Base-by-base conservation (phyloP, 306 rosid genomes). In the Prunus mongolica region DNA sequence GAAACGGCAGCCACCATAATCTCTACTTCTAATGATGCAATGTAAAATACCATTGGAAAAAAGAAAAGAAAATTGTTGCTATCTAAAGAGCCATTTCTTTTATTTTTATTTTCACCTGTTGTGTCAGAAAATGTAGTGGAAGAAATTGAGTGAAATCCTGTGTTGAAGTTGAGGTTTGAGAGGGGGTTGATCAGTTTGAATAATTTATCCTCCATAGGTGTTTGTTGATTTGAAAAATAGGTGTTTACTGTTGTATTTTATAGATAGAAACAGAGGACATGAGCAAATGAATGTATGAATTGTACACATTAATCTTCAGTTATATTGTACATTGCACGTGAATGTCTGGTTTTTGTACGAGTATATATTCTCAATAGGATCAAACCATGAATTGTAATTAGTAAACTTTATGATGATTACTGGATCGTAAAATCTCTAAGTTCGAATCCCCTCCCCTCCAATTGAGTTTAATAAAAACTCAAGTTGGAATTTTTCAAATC, bases 1-100 rank as follows among this genome's bases (percentile, higher is more conserved):
- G 0, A 82, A 82, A 82, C 87, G 34, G 56, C 86, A 44, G 27
- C 77, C 78, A 34, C 81, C 85, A 2, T 78, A 74, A 54, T 46
- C 41, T 18, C 16, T 9, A 44, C 49, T n/a, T 38, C 54, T 49
- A 19, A 0, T 24, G 71, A 46, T 20, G 63, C 30, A 52, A 4
- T 12, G 5, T 19, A 58, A 24, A 13, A 24, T 58, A 8, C 3
- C 22, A 3, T 3, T 8, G 4, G 25, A n/a, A 58, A 10, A 11
- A 6, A 14, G 19, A 8, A 62, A 13, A 13, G 65, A 58, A 12
- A 5, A 24, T n/a, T 71, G 77, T 50, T 55, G 20, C 69, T n/a
- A 9, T 8, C 30, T 24, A 28, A 71, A 51, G 45, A 7, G 10
- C 67, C 67, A 4, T 65, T 30, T 27, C 16, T 62, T 11, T 69